Evolutionary conservation across 345 rosid species (phyloP), one percentile per base, ranked within the genome.

Genomic region (Camelina hispida): DNA sequence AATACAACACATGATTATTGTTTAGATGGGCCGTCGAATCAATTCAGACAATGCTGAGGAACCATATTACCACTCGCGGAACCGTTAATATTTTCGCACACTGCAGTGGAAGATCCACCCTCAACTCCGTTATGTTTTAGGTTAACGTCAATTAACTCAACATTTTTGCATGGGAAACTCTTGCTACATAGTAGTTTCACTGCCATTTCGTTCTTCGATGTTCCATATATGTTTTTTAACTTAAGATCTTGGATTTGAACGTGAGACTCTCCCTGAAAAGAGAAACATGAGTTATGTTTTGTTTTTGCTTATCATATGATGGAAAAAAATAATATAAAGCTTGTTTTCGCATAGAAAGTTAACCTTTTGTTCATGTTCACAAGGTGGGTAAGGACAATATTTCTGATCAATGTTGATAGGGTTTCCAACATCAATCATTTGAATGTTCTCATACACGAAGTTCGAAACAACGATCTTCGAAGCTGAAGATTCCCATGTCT

Each of bases 181-280:
- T 59, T 55, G 55, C 86, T 81, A 57, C 84, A 81, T 13, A 73
- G 61, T 6, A 83, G 9, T 5, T 72, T 59, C 11, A 83, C 53
- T 17, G 84, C 86, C 12, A 68, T 77, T 61, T 72, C 43, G 9
- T 62, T 22, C 7, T 7, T 52, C 3, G 84, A 81, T 0, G 84
- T 75, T 14, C 84, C 84, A 76, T 77, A 11, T 7, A 79, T 72
- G 72, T 83, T 78, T 10, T 40, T 75, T 62, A 67, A 60, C 22
- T 44, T 81, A 2, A 83, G 7, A 15, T 75, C 72, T 52, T 43
- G 46, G 17, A 83, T 81, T 9, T 81, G 82, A 46, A 83, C 79
- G 12, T 75, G 84, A 8, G 84, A 83, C 6, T 73, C 75, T 16
- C 72, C 66, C 82, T 83, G 17, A 1, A 64, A 64, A 48, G 50